phyloP scores from a whole-genome alignment of 2,329 filamentous ascomycete species.

The Fusarium pseudoanthophilum region DNA sequence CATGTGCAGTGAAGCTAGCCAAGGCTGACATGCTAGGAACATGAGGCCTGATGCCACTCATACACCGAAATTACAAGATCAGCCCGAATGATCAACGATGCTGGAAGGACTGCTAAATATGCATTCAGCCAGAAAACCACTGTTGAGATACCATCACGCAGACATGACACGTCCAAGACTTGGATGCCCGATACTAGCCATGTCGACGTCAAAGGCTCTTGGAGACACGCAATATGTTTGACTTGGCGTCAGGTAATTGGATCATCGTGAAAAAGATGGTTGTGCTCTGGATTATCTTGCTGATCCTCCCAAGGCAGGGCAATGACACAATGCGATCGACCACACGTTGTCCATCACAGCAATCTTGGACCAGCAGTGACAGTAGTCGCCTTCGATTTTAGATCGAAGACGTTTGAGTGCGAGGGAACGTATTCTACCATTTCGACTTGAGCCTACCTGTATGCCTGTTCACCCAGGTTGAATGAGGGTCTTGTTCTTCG shows the following conservation, averaged over 20 bases:
- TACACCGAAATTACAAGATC: conserved; percentile 17
- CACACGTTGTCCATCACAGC: background rate
- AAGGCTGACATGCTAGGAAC: background rate
- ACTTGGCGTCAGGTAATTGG: conserved; percentile 8
- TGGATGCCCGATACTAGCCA: background rate
- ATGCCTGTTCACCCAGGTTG: background rate
- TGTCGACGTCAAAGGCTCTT: background rate
- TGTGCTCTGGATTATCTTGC: background rate
- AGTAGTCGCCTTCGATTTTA: background rate
- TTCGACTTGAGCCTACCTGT: background rate
- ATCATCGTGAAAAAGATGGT: background rate
- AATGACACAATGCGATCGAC: background rate
- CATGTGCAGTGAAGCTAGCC: background rate
- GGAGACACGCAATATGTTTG: background rate
- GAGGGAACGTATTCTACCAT: background rate
- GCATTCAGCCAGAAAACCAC: background rate
- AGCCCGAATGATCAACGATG: background rate
- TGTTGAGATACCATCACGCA: background rate
- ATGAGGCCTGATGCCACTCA: background rate
- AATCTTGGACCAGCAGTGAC: background rate
- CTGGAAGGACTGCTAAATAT: background rate
- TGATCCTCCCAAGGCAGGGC: background rate
- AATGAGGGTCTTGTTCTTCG: background rate
- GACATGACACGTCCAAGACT: background rate
- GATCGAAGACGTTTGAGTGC: background rate